A percentile compares a stretch with the other conserved stretches of the same genome.
These are phyloP conservation scores for Hypoxylon perforatum DNA, from an alignment of 495 filamentous ascomycete genomes.

Conservation along the genomic window DNA sequence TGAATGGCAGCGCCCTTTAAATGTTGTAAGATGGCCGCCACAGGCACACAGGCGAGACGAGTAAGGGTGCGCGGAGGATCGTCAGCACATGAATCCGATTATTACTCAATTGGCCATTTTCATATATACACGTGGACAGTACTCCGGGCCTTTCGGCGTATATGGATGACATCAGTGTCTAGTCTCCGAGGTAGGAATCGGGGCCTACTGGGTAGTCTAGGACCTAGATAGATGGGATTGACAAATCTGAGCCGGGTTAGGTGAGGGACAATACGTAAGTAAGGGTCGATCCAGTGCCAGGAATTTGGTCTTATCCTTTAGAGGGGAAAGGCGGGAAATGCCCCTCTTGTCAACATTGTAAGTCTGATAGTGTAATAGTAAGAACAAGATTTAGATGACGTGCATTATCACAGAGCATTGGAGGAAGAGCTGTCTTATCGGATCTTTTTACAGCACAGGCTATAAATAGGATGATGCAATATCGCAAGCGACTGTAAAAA, in stretches of 20 bases:
- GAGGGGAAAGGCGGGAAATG: not conserved
- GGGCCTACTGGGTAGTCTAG: too few species aligned
- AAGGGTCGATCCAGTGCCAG: not conserved
- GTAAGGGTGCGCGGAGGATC: slow-evolving; percentile 21
- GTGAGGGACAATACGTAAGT: not conserved
- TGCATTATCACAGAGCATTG: slow-evolving; percentile 26
- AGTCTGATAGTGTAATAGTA: too few species aligned
- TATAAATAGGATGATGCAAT: slow-evolving; percentile 23
- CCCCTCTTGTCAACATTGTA: not conserved
- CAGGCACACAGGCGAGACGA: slow-evolving; percentile 6
- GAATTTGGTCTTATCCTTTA: not conserved
- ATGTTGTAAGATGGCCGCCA: slow-evolving; percentile 16
- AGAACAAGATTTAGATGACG: slow-evolving; percentile 30
- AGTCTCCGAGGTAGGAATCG: slow-evolving; percentile 6
- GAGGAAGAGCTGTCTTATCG: slow-evolving; percentile 22
- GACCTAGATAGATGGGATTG: not conserved
- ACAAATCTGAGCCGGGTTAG: slow-evolving; percentile 6
- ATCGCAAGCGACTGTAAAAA: not conserved
- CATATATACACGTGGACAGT: slow-evolving; percentile 15
- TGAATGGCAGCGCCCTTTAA: slow-evolving; percentile 16
- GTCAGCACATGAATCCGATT: slow-evolving; percentile 21
- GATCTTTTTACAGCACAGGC: not conserved
- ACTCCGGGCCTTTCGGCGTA: not conserved
- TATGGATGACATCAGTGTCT: slow-evolving; percentile 31
- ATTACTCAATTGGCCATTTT: slow-evolving; percentile 20